Evolutionary conservation across 1,139 yeast species (phyloP).

Genomic region (Candida sanyaensis): DNA sequence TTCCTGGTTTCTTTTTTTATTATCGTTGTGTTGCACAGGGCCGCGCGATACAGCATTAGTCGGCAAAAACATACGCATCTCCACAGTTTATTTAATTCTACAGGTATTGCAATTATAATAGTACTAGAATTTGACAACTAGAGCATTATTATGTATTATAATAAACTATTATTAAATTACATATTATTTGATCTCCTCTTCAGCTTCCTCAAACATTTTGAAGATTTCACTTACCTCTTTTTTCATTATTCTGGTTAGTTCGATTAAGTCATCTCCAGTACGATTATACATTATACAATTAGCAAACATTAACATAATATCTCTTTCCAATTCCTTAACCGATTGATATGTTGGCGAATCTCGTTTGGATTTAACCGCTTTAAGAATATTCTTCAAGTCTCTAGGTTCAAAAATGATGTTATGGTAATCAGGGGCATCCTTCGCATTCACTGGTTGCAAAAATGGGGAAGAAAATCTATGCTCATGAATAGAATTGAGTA

Average conservation of each 20-base stretch:
- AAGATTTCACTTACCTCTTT: slow-evolving; percentile 53
- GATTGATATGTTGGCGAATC: slow-evolving; percentile 49
- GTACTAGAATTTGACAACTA: too few relatives aligned
- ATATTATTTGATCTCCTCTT: slow-evolving; percentile 19
- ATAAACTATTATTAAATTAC: background rate
- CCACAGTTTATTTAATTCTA: too few relatives aligned
- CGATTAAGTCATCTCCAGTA: slow-evolving; percentile 61
- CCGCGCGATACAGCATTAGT: too few relatives aligned
- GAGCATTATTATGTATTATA: background rate
- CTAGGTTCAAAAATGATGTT: slow-evolving; percentile 63
- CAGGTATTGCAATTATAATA: too few relatives aligned
- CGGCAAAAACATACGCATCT: too few relatives aligned
- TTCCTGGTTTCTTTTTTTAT: too few relatives aligned
- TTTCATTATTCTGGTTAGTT: slow-evolving; percentile 69
- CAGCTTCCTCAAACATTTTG: slow-evolving; percentile 51
- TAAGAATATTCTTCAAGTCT: slow-evolving; percentile 64
- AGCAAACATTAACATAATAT: slow-evolving; percentile 75
- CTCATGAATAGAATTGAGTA: slow-evolving; percentile 65
- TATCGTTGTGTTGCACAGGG: too few relatives aligned
- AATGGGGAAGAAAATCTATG: slow-evolving; percentile 78
- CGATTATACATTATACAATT: slow-evolving; percentile 83
- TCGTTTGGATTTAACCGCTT: slow-evolving; percentile 49
- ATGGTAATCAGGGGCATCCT: slow-evolving; percentile 71
- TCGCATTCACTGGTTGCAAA: slow-evolving; percentile 63
- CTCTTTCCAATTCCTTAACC: slow-evolving; percentile 65